Evolutionary conservation across 2,329 filamentous ascomycete genomes (phyloP), one percentile per base, ranked within the genome.

Genomic region (Fusarium fujikuroi): DNA sequence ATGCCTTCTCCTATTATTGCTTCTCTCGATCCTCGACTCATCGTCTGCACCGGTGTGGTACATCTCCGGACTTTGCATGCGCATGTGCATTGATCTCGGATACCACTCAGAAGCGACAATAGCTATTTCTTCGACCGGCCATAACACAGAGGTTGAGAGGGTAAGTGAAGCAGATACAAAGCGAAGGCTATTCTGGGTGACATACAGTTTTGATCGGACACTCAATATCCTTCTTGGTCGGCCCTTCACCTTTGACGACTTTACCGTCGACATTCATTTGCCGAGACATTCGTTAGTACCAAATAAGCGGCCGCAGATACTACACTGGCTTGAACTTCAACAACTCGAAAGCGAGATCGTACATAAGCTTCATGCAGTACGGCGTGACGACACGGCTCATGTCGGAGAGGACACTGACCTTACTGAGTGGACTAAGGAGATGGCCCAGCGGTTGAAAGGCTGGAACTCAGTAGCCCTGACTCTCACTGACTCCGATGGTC

Each of bases 41-140:
- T 52, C 65, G 0, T 50, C 63, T 21, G 63, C 63, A 1, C 65
- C 65, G 3, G 40, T 68, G 2, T 68, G 65, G 63, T 68, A 68
- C n/a, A 68, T 68, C 25, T 68, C 65, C 0, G 65, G 65, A 1
- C 21, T 68, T 6, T 68, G 65, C 9, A 68, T 68, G 65, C 36
- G 65, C 3, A 68, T 68, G 65, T 68, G 65, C 9, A 62, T 68
- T 19, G 65, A 68, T 4, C n/a, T 68, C 0, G 65, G 65, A 7
- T 68, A 62, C 14, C 65, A 68, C 21, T 62, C 54, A 10, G 63
- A 68, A 21, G 53, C 40, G 4, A 68, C 54, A 7, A 68, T 68
- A 3, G 4, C 7, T 6, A 32, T 68, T 7, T 37, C 54, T 21
- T 62, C 36, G 9, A 43, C 30, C 16, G 1, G 4, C 3, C 11